Evolutionary conservation across 106 monocot species (phyloP).

Genomic region (Narthecium ossifragum): DNA sequence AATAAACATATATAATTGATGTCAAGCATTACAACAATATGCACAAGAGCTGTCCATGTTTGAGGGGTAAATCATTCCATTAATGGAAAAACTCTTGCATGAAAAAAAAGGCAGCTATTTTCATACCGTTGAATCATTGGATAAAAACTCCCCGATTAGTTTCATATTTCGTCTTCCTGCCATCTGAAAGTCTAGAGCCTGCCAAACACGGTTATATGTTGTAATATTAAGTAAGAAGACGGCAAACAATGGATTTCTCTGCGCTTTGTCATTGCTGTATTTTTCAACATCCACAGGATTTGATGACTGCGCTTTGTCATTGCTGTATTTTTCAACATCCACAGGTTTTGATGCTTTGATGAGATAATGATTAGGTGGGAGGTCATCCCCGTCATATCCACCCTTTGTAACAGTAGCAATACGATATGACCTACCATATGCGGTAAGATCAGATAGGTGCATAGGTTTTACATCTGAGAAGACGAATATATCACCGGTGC

Average conservation of each 20-base stretch:
- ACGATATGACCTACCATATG: conserved; percentile 6
- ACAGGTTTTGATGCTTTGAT: not conserved
- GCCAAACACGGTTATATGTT: conserved; percentile 24
- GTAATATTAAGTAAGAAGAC: conserved; percentile 21
- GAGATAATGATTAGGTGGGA: not conserved
- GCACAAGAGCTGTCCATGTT: no score
- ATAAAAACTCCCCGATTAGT: conserved; percentile 3
- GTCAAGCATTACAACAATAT: not conserved
- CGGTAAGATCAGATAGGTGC: conserved; percentile 11
- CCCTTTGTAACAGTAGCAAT: conserved; percentile 9
- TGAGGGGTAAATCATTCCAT: no score
- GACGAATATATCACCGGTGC: conserved; percentile 14
- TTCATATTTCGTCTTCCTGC: not conserved
- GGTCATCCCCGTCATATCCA: conserved; percentile 3
- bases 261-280: not conserved
- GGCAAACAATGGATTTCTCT: conserved; percentile 8
- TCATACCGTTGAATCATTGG: not conserved
- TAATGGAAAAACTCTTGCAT: not conserved
- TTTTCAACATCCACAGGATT: not conserved
- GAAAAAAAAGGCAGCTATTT: not conserved
- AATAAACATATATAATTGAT: not conserved
- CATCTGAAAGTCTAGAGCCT: not conserved
- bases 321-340: not conserved
- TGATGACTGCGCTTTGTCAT: no score
- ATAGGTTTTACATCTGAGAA: conserved; percentile 14